Evolutionary conservation across 441 rosid species (phyloP), one percentile per base, ranked within the genome.

Genomic region (Erysimum pusillum): DNA sequence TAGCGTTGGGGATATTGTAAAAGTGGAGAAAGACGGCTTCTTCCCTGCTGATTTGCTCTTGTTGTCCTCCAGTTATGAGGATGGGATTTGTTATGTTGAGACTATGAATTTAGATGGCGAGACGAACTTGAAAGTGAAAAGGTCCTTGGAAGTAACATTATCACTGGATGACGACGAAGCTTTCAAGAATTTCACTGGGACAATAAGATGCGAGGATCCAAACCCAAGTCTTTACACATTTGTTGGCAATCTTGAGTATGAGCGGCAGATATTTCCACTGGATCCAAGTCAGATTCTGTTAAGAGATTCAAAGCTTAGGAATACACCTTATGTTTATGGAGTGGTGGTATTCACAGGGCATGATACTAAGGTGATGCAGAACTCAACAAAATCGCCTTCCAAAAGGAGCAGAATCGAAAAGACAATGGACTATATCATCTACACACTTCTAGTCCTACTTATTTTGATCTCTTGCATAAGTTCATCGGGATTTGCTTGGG

Each of bases 101-200:
- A 94, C 99, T n/a, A 94, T 94, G 99, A 94, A 94, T 75, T 84
- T 94, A 69, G 99, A 94, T 77, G 99, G 99, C 9, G 99, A 94
- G 82, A 94, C 99, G 9, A 94, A 94, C 86, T 84, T 94, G 86
- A 94, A 95, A 85, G 90, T 90, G 32, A 95, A 93, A 80, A 89
- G 97, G 57, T 83, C 93, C 13, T 80, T 91, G 87, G 99, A 95
- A 83, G 90, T 79, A 35, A 89, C 98, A 32, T 66, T 85, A 39
- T 69, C 89, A 13, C 56, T 90, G 46, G 94, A 91, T 59, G 93
- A 88, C 6, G 93, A 91, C 39, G 91, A 83, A 38, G 64, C 78
- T 76, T 93, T 95, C 81, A 90, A 85, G 82, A 79, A 85, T 46
- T 90, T 92, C 75, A 69, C 76, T 0, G 99, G 87, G 75, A 82